phyloP scores from a whole-genome alignment of 768 basidiomycete genomes.

The Cystoderma amianthinum region DNA sequence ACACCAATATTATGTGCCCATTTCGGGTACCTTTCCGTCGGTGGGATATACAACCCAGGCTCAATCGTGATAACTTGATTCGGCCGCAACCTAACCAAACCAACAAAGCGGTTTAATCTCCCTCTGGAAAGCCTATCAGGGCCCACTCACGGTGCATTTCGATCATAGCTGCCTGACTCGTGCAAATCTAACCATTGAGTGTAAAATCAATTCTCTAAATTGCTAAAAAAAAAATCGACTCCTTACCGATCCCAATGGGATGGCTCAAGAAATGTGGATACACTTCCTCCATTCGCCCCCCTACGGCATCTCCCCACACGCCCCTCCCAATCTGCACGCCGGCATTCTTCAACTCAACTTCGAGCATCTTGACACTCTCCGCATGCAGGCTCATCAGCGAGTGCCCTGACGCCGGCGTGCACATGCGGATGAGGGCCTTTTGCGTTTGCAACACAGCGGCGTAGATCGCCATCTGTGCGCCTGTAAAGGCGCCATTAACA shows the following conservation, averaged over 20 bases:
- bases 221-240: background rate
- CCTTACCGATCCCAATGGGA: slow-evolving; percentile 81
- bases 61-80: slow-evolving; percentile 95
- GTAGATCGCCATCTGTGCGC: slow-evolving; percentile 83
- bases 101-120: background rate
- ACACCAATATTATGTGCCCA: slow-evolving; percentile 89
- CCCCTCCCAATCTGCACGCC: slow-evolving; percentile 60
- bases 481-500: slow-evolving; percentile 71
- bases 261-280: slow-evolving; percentile 95
- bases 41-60: slow-evolving; percentile 89
- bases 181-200: slow-evolving; percentile 79
- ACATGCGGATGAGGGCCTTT: slow-evolving; percentile 56
- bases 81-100: slow-evolving; percentile 47
- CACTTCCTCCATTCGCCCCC: slow-evolving; percentile 49
- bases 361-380: slow-evolving; percentile 58
- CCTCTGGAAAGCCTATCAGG: background rate
- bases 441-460: slow-evolving; percentile 67
- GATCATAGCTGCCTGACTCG: slow-evolving; percentile 64
- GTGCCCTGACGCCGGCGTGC: slow-evolving; percentile 50
- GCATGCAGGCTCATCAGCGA: slow-evolving; percentile 76
- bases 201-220: background rate
- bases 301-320: slow-evolving; percentile 40
- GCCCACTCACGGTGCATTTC: slow-evolving; percentile 40
- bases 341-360: slow-evolving; percentile 68
- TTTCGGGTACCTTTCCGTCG: slow-evolving; percentile 69